phyloP scores from a whole-genome alignment of 495 filamentous ascomycete species.

The Penicillium verhagenii region DNA sequence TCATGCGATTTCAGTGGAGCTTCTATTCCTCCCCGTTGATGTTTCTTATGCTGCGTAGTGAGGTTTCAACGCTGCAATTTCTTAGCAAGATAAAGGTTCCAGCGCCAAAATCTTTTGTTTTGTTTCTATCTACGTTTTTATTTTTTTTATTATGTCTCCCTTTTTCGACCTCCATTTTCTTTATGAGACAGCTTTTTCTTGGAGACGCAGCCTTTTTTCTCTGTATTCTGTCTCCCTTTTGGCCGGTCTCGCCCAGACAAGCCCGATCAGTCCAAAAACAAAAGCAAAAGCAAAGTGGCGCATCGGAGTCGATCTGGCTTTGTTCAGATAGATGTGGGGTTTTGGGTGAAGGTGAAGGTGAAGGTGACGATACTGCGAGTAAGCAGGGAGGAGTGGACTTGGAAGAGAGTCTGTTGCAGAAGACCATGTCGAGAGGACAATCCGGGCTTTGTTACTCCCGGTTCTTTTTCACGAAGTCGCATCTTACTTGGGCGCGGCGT shows the following conservation, averaged over 20 bases:
- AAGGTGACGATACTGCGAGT: constrained; percentile 15
- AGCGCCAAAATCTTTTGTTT: constrained; percentile 15
- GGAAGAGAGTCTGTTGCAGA: constrained; percentile 15
- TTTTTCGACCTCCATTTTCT: constrained; percentile 9
- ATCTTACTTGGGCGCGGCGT: constrained; percentile 31
- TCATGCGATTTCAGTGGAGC: constrained; percentile 26
- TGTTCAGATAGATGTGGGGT: constrained; percentile 24
- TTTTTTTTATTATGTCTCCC: constrained; percentile 16
- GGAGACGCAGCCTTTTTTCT: constrained; percentile 8
- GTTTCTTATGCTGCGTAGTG: too few species aligned
- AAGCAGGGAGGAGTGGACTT: constrained; percentile 10
- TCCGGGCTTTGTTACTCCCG: constrained; percentile 9
- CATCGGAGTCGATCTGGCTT: constrained; percentile 41
- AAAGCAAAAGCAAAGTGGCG: constrained; percentile 29
- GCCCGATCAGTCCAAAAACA: constrained; percentile 1
- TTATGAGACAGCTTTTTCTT: constrained; percentile 11
- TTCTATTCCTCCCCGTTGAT: constrained; percentile 17
- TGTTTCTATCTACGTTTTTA: constrained; percentile 13
- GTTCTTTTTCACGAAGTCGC: constrained; percentile 36
- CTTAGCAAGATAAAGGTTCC: too few species aligned
- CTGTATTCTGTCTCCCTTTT: constrained; percentile 10
- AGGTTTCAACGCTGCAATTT: too few species aligned
- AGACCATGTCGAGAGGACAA: constrained; percentile 13
- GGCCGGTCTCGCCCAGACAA: constrained; percentile 4
- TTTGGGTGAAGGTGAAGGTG: constrained; percentile 5